phyloP scores from a whole-genome alignment of 768 basidiomycete species.

The Ephemerocybe angulata region DNA sequence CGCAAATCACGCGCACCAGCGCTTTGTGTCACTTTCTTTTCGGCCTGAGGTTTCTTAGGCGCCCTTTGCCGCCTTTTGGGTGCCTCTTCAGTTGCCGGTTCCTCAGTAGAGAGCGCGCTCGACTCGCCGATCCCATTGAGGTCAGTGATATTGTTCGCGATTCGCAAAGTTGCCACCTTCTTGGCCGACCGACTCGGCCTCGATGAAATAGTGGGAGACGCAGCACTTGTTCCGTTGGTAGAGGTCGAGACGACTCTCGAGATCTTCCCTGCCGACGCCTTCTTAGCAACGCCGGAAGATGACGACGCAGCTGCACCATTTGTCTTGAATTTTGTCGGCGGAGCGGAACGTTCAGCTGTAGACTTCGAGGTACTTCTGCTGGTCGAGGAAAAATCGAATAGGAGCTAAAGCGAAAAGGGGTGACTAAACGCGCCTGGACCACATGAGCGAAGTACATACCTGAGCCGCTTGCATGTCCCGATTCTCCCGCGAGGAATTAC shows the following conservation, averaged over 20 bases:
- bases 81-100: not conserved
- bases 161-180: slow-evolving; percentile 9
- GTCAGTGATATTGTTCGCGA: slow-evolving; percentile 4
- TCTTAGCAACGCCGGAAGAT: not conserved
- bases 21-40: slow-evolving; percentile 16
- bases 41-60: not conserved
- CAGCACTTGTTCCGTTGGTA: not conserved
- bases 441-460: slow-evolving; percentile 30
- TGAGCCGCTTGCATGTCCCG: slow-evolving; percentile 61
- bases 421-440: not conserved
- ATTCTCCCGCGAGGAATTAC: slow-evolving; percentile 26
- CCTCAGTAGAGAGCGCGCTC: not conserved
- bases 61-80: slow-evolving; percentile 3
- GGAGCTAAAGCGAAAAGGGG: slow-evolving; percentile 18
- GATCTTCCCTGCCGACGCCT: not conserved
- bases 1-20: slow-evolving; percentile 42
- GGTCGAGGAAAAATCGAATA: slow-evolving; percentile 21
- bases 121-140: slow-evolving; percentile 3
- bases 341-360: not conserved
- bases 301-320: not conserved
- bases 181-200: slow-evolving; percentile 8
- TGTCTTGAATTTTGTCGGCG: not conserved
- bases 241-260: not conserved
- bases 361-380: not conserved
- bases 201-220: not conserved